phyloP scores from a whole-genome alignment of 495 filamentous ascomycete species.

The Echria macrotheca region DNA sequence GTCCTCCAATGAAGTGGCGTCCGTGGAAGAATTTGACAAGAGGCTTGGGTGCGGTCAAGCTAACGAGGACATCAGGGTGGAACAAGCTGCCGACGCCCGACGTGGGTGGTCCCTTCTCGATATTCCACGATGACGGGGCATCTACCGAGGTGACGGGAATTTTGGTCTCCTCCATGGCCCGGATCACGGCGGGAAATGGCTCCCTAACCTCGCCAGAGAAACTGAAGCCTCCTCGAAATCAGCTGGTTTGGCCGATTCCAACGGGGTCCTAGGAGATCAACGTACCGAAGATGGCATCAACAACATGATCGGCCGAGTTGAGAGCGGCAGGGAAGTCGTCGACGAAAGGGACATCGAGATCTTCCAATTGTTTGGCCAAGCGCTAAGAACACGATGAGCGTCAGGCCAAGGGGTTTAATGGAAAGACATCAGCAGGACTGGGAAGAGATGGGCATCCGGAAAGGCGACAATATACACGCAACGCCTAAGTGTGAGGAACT shows the following conservation, averaged over 20 bases:
- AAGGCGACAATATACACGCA: constrained; percentile 21
- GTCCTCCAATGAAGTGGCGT: constrained; percentile 81
- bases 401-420: not conserved
- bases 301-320: constrained; percentile 64
- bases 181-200: constrained; percentile 78
- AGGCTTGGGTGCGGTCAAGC: constrained; percentile 93
- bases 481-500: too few relatives aligned
- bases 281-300: constrained; percentile 92
- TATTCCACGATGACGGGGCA: constrained; percentile 89
- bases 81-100: constrained; percentile 75
- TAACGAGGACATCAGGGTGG: constrained; percentile 71
- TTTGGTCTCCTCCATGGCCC: constrained; percentile 62
- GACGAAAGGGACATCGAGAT: constrained; percentile 79
- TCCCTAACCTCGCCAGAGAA: constrained; percentile 90
- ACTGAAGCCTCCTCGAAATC: constrained; percentile 65
- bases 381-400: constrained; percentile 47
- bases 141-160: constrained; percentile 84
- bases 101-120: constrained; percentile 74
- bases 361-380: constrained; percentile 73
- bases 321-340: constrained; percentile 68
- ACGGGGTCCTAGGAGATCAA: too few relatives aligned
- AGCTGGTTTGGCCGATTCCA: not conserved
- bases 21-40: constrained; percentile 77
- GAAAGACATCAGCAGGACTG: constrained; percentile 13
- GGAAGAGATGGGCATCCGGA: not conserved